Percentiles rank a stretch among this genome's conserved stretches.
Evolutionary conservation across 225 moss, liverwort and hornwort species (phyloP).

Genomic region (Anthoceros angustus): DNA sequence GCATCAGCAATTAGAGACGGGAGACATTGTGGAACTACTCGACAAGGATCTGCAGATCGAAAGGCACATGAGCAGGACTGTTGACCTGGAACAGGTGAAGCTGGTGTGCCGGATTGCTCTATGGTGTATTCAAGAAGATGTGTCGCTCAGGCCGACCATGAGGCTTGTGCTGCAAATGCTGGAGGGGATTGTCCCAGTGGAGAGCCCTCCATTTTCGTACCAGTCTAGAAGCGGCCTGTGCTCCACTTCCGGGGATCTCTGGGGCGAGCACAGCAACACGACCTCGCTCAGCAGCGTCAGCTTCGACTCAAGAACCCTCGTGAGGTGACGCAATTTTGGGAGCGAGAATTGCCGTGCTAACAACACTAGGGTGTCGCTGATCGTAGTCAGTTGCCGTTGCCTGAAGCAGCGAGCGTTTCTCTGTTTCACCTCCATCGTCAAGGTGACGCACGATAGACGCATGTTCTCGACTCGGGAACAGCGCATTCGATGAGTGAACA

Average conservation of each 20-base stretch:
- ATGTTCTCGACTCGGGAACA: too few species aligned
- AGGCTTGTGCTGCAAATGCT: conserved; percentile 27
- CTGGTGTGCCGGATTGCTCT: conserved; percentile 21
- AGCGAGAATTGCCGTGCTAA: too few species aligned
- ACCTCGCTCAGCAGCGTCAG: conserved; percentile 1
- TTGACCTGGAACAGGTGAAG: conserved; percentile 19
- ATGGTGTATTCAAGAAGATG: conserved; percentile 39
- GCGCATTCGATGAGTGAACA: too few species aligned
- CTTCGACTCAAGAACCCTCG: background rate
- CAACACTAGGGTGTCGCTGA: too few species aligned
- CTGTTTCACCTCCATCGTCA: too few species aligned
- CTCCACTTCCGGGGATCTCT: background rate
- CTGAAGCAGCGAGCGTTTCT: too few species aligned
- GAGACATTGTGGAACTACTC: conserved; percentile 16
- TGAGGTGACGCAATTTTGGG: background rate
- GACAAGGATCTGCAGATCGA: conserved; percentile 21
- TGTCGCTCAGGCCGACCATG: conserved; percentile 24
- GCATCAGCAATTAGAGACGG: conserved; percentile 7
- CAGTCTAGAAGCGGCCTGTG: conserved; percentile 3
- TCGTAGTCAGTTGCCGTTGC: too few species aligned
- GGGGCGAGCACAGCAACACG: background rate
- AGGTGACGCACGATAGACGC: too few species aligned
- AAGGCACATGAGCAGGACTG: conserved; percentile 10
- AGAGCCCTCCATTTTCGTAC: conserved; percentile 21
- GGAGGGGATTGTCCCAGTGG: conserved; percentile 24